Base-by-base conservation (phyloP, 495 filamentous ascomycete genomes). In the Aspergillus funiculosus region DNA sequence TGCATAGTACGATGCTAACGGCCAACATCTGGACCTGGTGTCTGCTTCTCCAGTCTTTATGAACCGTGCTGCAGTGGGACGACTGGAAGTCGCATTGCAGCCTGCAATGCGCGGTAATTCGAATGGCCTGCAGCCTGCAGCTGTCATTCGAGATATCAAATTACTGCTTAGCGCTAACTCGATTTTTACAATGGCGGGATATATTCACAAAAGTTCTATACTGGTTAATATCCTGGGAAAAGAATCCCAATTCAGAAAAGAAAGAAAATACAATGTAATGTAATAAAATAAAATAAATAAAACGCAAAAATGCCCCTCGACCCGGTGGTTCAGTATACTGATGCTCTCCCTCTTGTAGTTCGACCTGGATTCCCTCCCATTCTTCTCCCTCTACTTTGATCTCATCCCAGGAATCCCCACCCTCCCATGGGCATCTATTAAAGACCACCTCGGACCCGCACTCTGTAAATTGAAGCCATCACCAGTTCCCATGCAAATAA, bases 31-130 rank as follows among this genome's bases (percentile, higher is more conserved):
- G n/a, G n/a, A n/a, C n/a, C n/a, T n/a, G n/a, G n/a, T n/a, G n/a
- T n/a, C n/a, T n/a, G n/a, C n/a, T n/a, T 30, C 13, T n/a, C 22
- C 13, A 11, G 14, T n/a, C 34, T 43, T 18, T 8, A 21, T 29
- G 46, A 37, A 27, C 45, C 49, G 53, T 56, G 44, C 53, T 28
- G 39, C 40, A 36, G 51, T 55, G 52, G 41, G 32, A 43, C 29
- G 48, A 38, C 19, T 30, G 39, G 8, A 2, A 27, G 37, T 22
- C 34, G 43, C 48, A 43, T 48, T 42, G 51, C 46, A 43, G 39
- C 20, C 44, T 47, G 46, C 49, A 44, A 48, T 52, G 51, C 51
- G 46, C 41, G 39, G 35, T 22, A 42, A 42, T 35, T 25, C 5
- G 19, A 8, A 6, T 44, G 24, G 20, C 40, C 24, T 36, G 34